These are phyloP conservation scores for Colletotrichum sp. DNA, from an alignment of 2,329 filamentous ascomycete genomes.

Conservation along the genomic window DNA sequence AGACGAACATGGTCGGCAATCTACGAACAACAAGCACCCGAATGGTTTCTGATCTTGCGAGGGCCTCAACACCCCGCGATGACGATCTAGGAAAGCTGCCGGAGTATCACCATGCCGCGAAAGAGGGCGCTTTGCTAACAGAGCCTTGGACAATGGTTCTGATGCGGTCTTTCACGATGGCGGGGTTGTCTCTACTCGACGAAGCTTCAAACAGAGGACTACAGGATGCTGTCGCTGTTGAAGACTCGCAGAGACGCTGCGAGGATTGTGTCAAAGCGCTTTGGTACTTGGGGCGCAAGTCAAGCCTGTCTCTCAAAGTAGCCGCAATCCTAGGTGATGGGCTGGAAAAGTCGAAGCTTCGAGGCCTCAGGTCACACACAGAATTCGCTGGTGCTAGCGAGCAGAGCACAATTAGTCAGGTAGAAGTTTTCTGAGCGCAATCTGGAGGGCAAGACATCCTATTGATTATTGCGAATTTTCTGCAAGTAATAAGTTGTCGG, in stretches of 20 bases:
- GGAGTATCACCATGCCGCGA: slow-evolving; percentile 58
- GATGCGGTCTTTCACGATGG: slow-evolving; percentile 56
- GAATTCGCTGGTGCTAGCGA: background rate
- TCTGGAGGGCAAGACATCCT: background rate
- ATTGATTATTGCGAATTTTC: background rate
- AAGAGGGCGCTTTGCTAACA: slow-evolving; percentile 59
- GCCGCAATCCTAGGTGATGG: slow-evolving; percentile 69
- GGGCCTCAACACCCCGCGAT: slow-evolving; percentile 41
- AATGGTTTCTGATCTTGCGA: slow-evolving; percentile 53
- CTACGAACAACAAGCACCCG: slow-evolving; percentile 49
- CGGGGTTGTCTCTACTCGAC: slow-evolving; percentile 43
- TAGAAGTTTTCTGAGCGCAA: background rate
- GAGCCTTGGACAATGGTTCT: slow-evolving; percentile 65
- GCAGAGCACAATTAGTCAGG: background rate
- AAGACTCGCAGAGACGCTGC: slow-evolving; percentile 31
- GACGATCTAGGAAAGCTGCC: slow-evolving; percentile 22
- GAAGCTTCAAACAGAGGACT: slow-evolving; percentile 13
- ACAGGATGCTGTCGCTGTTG: no score
- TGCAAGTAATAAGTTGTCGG: fast-evolving
- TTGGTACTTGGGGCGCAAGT: slow-evolving; percentile 58
- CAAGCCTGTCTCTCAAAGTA: background rate
- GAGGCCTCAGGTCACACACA: background rate
- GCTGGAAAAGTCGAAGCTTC: slow-evolving; percentile 68
- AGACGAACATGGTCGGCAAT: slow-evolving; percentile 36
- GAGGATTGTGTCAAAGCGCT: slow-evolving; percentile 57